Evolutionary conservation across 2,329 filamentous ascomycete species (phyloP), one percentile per base, ranked within the genome.

Genomic region (Colletotrichum zoysiae): DNA sequence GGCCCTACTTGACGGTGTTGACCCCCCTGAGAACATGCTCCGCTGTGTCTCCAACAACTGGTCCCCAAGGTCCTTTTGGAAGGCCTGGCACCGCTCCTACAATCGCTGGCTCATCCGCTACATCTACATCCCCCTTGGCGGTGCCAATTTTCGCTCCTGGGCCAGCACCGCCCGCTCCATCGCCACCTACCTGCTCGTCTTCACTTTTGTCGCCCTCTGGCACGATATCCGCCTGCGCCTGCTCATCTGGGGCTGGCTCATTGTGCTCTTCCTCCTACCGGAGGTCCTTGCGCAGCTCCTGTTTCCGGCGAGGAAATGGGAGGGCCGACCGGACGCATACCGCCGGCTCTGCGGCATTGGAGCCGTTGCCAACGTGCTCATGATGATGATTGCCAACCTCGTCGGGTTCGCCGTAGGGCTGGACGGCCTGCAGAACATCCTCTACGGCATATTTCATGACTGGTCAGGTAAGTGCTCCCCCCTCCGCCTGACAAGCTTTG

Each of bases 11-110:
- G 96, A 99, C 80, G 94, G 93, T 73, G 90, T 99, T 76, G 96
- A 99, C 78, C 94, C 96, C 0, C 95, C 96, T 0, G 96, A 99
- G 83, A 99, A 99, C 84, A 98, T 99, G 94, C 89, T 98, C 66
- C 93, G 96, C 76, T 99, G 97, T 82, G 94, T 98, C 83, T 95
- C 91, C 78, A 91, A 99, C 84, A 98, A 98, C 81, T 98, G 95
- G 84, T 95, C 92, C 74, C 92, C 94, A 0, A 87, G 95, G 51
- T 91, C 92, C 26, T 99, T 99, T 84, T 99, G 96, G 96, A 93
- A 96, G 74, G 91, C 91, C 42, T 99, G 97, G 97, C 96, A 99
- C 82, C 91, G 95, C 64, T 94, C 91, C 74, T 98, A 94, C 86
- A 98, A 98, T 83, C 92, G 95, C 75, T 99, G 95, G 95, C 88